These are phyloP conservation scores for Torulaspora delbrueckii DNA, from an alignment of 805 yeast genomes.

Conservation along the genomic window DNA sequence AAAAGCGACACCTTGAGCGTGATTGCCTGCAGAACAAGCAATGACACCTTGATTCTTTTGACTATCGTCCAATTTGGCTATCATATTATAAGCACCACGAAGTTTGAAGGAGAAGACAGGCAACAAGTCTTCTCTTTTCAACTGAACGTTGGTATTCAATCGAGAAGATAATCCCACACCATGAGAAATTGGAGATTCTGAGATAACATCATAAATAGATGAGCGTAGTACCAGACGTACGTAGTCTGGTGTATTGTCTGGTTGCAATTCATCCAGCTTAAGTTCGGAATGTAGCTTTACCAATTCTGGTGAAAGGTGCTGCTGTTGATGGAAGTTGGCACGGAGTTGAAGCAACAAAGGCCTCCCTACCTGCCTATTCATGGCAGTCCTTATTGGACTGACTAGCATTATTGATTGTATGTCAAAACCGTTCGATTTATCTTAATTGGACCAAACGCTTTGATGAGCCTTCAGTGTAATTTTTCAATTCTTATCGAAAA, in stretches of 20 bases:
- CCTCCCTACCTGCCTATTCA: background rate
- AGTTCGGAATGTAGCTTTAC: conserved; percentile 30
- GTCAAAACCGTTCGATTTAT: background rate
- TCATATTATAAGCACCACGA: conserved; percentile 97
- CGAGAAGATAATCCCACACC: conserved; percentile 73
- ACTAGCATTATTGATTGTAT: conserved; percentile 1
- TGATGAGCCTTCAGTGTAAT: background rate
- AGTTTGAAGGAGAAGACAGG: conserved; percentile 96
- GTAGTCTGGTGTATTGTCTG: conserved; percentile 82
- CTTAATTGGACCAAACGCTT: background rate
- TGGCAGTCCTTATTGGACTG: conserved; percentile 5
- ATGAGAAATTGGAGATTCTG: conserved; percentile 77
- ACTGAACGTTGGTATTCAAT: conserved; percentile 65
- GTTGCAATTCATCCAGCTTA: conserved; percentile 45
- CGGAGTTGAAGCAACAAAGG: conserved; percentile 12
- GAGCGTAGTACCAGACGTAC: conserved; percentile 85
- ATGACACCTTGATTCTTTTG: conserved; percentile 77
- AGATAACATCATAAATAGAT: conserved; percentile 89
- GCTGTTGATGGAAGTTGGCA: conserved; percentile 16
- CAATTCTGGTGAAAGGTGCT: conserved; percentile 21
- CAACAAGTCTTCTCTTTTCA: conserved; percentile 87
- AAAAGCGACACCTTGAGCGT: conserved; percentile 97
- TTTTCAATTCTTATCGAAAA: background rate
- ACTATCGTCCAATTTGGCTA: conserved; percentile 69
- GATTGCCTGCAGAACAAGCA: conserved; percentile 98